A percentile compares a stretch with the other conserved stretches of the same genome.
Evolutionary conservation across 176 grass and related monocot species (phyloP).

Genomic region (Aegilops sharonensis): DNA sequence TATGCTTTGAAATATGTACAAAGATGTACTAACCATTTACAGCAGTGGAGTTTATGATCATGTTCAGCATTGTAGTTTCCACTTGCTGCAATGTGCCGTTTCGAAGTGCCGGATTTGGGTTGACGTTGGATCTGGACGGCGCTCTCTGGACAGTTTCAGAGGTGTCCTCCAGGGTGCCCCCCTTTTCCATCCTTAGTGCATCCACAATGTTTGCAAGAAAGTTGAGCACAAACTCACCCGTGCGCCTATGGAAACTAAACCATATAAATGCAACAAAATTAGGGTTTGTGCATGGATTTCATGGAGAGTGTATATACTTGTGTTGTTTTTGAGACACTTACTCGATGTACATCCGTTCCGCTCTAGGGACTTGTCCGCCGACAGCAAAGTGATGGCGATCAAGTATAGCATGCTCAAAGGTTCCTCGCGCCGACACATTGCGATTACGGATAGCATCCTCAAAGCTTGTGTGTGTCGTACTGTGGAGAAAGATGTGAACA

Average conservation of each 20-base stretch:
- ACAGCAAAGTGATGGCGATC: neutral
- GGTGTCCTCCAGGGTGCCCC: neutral
- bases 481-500: neutral
- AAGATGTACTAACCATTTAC: neutral
- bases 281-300: neutral
- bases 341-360: neutral
- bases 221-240: neutral
- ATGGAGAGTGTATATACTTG: neutral
- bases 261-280: neutral
- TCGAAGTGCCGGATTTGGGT: neutral
- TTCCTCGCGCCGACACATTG: neutral
- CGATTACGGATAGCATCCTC: neutral
- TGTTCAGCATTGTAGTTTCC: neutral
- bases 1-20: neutral
- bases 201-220: neutral
- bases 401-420: conserved; percentile 9
- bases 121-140: neutral
- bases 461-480: neutral
- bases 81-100: neutral
- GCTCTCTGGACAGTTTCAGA: no score
- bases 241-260: neutral
- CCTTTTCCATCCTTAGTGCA: neutral
- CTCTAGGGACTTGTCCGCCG: neutral
- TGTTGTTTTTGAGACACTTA: neutral
- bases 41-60: neutral